phyloP scores from a whole-genome alignment of 2,329 filamentous ascomycete genomes.

The Fusarium camptoceras region DNA sequence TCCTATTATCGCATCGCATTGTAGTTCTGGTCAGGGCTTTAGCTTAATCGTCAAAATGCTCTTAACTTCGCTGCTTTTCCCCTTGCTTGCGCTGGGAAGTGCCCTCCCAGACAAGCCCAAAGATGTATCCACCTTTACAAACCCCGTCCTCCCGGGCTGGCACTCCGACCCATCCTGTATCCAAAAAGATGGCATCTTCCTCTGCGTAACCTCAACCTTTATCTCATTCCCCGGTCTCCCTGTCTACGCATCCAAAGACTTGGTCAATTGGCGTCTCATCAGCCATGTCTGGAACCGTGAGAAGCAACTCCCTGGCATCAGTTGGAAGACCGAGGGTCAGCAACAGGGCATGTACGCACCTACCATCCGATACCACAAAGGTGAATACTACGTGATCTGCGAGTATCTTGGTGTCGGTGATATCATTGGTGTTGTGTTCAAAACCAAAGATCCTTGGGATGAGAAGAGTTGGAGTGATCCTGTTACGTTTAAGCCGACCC shows the following conservation, averaged over 20 bases:
- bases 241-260: slow-evolving; percentile 64
- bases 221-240: slow-evolving; percentile 64
- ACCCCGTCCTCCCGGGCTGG: slow-evolving; percentile 63
- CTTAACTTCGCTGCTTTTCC: neutral
- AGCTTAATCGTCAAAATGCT: neutral
- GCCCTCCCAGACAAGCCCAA: neutral
- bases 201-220: slow-evolving; percentile 65
- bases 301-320: slow-evolving; percentile 55
- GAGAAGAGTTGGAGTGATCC: slow-evolving; percentile 45
- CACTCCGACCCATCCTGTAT: slow-evolving; percentile 62
- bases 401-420: slow-evolving; percentile 24
- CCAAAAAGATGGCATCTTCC: slow-evolving; percentile 61
- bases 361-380: slow-evolving; percentile 57
- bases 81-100: slow-evolving; percentile 1
- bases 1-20: neutral
- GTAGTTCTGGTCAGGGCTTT: neutral
- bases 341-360: slow-evolving; percentile 61
- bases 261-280: slow-evolving; percentile 61
- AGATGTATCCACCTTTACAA: slow-evolving; percentile 38
- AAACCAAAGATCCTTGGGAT: slow-evolving; percentile 34
- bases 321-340: slow-evolving; percentile 47
- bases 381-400: slow-evolving; percentile 56
- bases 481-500: slow-evolving; percentile 37
- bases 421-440: slow-evolving; percentile 30
- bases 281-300: slow-evolving; percentile 57